Conservation (phyloP, 2,329 filamentous ascomycete genomes). For the Xylaria sp. region DNA sequence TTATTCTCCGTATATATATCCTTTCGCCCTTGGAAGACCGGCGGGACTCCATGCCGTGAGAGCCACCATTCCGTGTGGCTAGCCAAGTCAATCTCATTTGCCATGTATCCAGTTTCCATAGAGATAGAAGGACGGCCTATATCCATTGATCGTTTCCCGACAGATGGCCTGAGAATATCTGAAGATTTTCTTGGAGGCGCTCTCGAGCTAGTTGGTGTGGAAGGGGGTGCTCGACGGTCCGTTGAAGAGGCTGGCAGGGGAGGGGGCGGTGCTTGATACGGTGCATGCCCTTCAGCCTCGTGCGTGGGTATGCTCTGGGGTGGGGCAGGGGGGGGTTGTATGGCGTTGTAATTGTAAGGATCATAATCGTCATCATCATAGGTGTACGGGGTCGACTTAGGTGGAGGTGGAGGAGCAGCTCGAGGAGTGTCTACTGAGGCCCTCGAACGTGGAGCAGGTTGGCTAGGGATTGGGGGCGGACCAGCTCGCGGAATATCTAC, state of each 20-base stretch:
- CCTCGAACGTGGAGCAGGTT: constrained; percentile 17
- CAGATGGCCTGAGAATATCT: constrained; percentile 63
- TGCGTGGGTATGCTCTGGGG: constrained; percentile 48
- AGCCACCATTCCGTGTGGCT: constrained; percentile 84
- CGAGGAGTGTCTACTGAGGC: constrained; percentile 27
- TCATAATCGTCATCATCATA: constrained; percentile 72
- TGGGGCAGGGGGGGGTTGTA: constrained; percentile 35
- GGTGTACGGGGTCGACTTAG: constrained; percentile 33
- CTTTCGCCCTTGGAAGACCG: constrained; percentile 78
- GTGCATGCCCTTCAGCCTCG: constrained; percentile 55
- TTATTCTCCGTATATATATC: constrained; percentile 85
- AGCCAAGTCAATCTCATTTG: constrained; percentile 82
- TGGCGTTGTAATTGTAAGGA: constrained; percentile 61
- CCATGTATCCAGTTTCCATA: constrained; percentile 82
- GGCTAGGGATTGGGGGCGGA: constrained; percentile 28
- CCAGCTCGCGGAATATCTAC: constrained; percentile 71
- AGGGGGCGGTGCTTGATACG: constrained; percentile 51
- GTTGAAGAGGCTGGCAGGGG: constrained; percentile 51
- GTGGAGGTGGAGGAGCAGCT: constrained; percentile 28
- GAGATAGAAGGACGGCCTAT: constrained; percentile 73
- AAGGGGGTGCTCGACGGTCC: constrained; percentile 53
- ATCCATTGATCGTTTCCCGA: constrained; percentile 72
- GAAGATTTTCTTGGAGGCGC: constrained; percentile 62
- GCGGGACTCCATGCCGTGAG: constrained; percentile 77
- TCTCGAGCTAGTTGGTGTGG: constrained; percentile 46